These are phyloP conservation scores for Xylariales sp. DNA, from an alignment of 2,329 filamentous ascomycete genomes.

Conservation along the genomic window DNA sequence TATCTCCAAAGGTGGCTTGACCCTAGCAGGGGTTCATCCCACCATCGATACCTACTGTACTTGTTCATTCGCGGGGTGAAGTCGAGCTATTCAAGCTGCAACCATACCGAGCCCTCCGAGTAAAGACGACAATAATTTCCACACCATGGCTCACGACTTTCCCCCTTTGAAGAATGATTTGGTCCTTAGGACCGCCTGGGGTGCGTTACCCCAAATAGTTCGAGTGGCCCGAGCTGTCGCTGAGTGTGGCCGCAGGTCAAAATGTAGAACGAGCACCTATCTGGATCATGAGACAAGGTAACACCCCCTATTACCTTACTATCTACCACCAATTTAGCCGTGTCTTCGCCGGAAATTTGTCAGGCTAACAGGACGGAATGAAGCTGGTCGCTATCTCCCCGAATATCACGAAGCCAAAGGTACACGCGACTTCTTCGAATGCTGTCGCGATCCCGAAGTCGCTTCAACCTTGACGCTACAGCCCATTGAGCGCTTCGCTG, in stretches of 20 bases:
- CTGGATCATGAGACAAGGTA: constrained; percentile 99
- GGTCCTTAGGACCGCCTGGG: constrained; percentile 88
- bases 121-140: constrained; percentile 4
- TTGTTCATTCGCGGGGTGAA: constrained; percentile 12
- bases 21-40: constrained; percentile 39
- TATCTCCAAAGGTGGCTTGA: constrained; percentile 17
- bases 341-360: neutral
- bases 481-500: constrained; percentile 89
- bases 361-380: constrained; percentile 25
- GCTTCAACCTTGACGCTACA: constrained; percentile 94
- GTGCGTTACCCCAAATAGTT: constrained; percentile 60
- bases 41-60: constrained; percentile 13
- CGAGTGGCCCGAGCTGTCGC: constrained; percentile 37
- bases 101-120: neutral
- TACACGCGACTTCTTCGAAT: constrained; percentile 93
- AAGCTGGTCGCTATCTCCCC: constrained; percentile 94
- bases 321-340: neutral
- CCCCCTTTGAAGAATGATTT: constrained; percentile 92
- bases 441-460: constrained; percentile 92
- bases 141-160: constrained; percentile 76
- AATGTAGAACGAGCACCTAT: constrained; percentile 92
- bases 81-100: neutral
- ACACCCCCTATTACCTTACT: constrained; percentile 39
- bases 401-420: constrained; percentile 98
- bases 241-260: constrained; percentile 70